Base-by-base conservation (phyloP, 495 filamentous ascomycete genomes). In the Penicillium manginii region DNA sequence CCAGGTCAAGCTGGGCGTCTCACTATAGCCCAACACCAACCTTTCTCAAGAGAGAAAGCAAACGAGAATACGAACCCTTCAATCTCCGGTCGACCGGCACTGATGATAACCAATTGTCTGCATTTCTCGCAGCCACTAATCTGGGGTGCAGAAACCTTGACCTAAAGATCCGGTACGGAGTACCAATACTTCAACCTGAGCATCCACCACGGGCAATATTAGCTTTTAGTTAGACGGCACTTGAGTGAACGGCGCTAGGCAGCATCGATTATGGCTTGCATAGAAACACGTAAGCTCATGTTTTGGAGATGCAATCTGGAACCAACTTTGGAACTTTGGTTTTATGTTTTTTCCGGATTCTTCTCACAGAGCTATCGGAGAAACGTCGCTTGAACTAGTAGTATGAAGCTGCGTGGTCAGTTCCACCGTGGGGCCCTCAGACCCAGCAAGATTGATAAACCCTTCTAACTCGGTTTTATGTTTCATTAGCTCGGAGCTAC, bases 371-470 rank as follows among this genome's bases (percentile, higher is more conserved):
- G 19, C 45, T 47, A 21, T 26, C 45, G 45, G 45, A 47, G 21
- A 47, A 47, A 47, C 15, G 15, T 47, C 45, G 45, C 45, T 23
- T 23, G 10, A 47, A 47, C 21, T 47, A n/a, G n/a, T n/a, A n/a
- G n/a, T n/a, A 47, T 47, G 3, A n/a, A 12, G 17, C 19, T 17
- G 17, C 40, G 45, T 21, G 18, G 45, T 10, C 45, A 47, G 45
- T 22, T 47, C 45, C 45, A 47, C 45, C 12, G 40, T 19, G 40
- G 45, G 45, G 21, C 45, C 2, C 15, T 26, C 6, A 9, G 21
- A n/a, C 10, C 45, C 6, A 47, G 45, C 45, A 10, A 47, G 45
- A 47, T 47, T 47, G 45, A 47, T 47, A 47, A 47, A 47, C 22
- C 11, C 19, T 23, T 29, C 19, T 22, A 14, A 26, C 11, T 47